Evolutionary conservation across 2,329 filamentous ascomycete species (phyloP).

Genomic region (Trichoderma simmonsii): DNA sequence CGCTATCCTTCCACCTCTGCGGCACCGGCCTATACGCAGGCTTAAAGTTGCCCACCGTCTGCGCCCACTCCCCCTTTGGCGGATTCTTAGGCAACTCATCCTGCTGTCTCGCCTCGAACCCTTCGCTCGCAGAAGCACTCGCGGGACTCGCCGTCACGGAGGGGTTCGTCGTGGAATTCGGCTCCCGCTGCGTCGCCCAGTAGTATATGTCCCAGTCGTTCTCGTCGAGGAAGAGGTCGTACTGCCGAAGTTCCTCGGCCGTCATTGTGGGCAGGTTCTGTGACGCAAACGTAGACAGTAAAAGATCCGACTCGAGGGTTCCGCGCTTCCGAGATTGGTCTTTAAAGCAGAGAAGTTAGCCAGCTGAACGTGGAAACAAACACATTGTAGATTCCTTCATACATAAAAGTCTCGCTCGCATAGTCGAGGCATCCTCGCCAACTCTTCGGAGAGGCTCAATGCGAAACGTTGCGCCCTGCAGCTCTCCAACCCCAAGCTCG

Average conservation of each 20-base stretch:
- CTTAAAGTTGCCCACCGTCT: constrained; percentile 92
- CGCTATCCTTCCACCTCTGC: constrained; percentile 75
- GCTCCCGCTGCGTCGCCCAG: constrained; percentile 84
- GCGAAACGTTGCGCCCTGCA: constrained; percentile 80
- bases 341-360: constrained; percentile 35
- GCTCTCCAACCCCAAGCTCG: constrained; percentile 80
- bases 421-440: constrained; percentile 81
- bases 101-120: constrained; percentile 1
- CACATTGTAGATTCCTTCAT: constrained; percentile 32
- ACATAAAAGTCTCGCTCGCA: constrained; percentile 78
- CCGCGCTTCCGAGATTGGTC: constrained; percentile 97
- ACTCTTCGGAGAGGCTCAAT: constrained; percentile 83
- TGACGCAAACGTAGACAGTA: constrained; percentile 93
- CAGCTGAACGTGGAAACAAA: background rate
- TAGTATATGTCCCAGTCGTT: constrained; percentile 99
- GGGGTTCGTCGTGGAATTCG: constrained; percentile 44
- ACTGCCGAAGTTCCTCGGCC: constrained; percentile 69
- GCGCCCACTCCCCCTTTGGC: constrained; percentile 79
- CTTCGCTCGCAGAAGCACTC: constrained; percentile 24
- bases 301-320: constrained; percentile 90
- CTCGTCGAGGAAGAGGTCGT: constrained; percentile 92
- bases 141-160: constrained; percentile 29
- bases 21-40: constrained; percentile 91
- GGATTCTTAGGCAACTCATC: constrained; percentile 37
- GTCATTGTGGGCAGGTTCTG: constrained; percentile 73